A percentile compares a stretch with the other conserved stretches of the same genome.
phyloP scores from a whole-genome alignment of 495 filamentous ascomycete species.

The Talaromyces ruber region DNA sequence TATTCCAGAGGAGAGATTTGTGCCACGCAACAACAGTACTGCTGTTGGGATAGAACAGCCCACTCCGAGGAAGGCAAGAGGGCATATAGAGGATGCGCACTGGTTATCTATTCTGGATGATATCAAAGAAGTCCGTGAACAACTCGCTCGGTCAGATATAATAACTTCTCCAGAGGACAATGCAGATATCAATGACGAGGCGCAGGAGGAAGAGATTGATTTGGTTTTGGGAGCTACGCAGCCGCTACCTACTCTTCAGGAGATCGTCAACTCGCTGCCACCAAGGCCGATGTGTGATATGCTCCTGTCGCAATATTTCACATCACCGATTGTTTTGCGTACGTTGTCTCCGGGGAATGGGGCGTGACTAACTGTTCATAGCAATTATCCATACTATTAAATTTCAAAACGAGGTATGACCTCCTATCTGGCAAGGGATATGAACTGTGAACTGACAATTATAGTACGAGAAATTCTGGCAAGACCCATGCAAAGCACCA shows the following conservation, averaged over 20 bases:
- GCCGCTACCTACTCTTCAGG: slow-evolving; percentile 17
- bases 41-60: neutral
- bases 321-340: slow-evolving; percentile 29
- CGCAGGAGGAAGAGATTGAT: slow-evolving; percentile 19
- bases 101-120: slow-evolving; percentile 48
- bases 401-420: slow-evolving; percentile 15
- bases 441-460: neutral
- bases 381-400: slow-evolving; percentile 13
- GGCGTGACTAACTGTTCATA: slow-evolving; percentile 2
- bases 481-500: slow-evolving; percentile 22
- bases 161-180: neutral
- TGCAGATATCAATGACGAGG: slow-evolving; percentile 17
- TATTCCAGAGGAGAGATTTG: neutral
- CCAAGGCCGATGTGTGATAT: slow-evolving; percentile 25
- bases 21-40: neutral
- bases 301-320: slow-evolving; percentile 40
- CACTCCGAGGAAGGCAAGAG: neutral
- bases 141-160: slow-evolving; percentile 16
- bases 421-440: neutral
- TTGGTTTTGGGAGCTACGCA: slow-evolving; percentile 19
- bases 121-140: slow-evolving; percentile 26
- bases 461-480: slow-evolving; percentile 42
- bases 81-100: slow-evolving; percentile 44
- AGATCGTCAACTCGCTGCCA: slow-evolving; percentile 29
- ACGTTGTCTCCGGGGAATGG: neutral